A percentile compares a stretch with the other conserved stretches of the same genome.
phyloP scores from a whole-genome alignment of 768 basidiomycete species.

The Postia placenta region DNA sequence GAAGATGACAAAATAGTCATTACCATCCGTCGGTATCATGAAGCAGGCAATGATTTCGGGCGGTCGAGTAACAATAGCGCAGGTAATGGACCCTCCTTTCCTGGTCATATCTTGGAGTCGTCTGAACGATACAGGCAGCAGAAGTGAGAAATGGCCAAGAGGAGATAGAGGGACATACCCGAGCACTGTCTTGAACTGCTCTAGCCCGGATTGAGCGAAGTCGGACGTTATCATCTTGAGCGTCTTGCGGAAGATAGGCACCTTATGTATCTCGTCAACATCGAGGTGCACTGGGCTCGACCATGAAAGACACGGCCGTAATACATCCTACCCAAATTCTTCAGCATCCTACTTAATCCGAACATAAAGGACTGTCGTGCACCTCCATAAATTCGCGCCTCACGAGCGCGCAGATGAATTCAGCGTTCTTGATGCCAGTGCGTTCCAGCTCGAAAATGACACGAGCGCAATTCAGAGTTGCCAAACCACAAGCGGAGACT shows the following conservation, averaged over 20 bases:
- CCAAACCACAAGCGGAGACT: conserved; percentile 57
- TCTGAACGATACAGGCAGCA: conserved; percentile 14
- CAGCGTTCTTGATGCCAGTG: conserved; percentile 21
- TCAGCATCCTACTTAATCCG: not conserved
- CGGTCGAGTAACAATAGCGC: conserved; percentile 58
- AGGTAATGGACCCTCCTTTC: conserved; percentile 23
- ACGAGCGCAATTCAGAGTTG: conserved; percentile 59
- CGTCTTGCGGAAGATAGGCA: conserved; percentile 42
- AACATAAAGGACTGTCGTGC: conserved; percentile 1
- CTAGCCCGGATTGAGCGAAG: conserved; percentile 32
- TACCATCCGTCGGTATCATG: conserved; percentile 19
- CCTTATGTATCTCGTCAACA: conserved; percentile 43
- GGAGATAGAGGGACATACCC: conserved; percentile 14
- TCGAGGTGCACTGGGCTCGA: conserved; percentile 46
- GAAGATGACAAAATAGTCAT: conserved; percentile 50
- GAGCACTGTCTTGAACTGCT: conserved; percentile 31
- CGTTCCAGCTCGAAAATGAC: conserved; percentile 36
- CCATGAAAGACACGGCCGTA: conserved; percentile 54
- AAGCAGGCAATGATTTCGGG: conserved; percentile 63
- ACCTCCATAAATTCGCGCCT: conserved; percentile 33
- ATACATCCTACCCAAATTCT: conserved; percentile 39
- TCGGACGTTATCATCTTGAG: conserved; percentile 30
- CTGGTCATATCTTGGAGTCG: conserved; percentile 1
- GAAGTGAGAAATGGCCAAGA: not conserved
- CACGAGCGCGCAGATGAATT: conserved; percentile 29